A percentile compares a stretch with the other conserved stretches of the same genome.
Evolutionary conservation across 352 stramenopile species (phyloP).

Genomic region (Phytopythium helicoides): DNA sequence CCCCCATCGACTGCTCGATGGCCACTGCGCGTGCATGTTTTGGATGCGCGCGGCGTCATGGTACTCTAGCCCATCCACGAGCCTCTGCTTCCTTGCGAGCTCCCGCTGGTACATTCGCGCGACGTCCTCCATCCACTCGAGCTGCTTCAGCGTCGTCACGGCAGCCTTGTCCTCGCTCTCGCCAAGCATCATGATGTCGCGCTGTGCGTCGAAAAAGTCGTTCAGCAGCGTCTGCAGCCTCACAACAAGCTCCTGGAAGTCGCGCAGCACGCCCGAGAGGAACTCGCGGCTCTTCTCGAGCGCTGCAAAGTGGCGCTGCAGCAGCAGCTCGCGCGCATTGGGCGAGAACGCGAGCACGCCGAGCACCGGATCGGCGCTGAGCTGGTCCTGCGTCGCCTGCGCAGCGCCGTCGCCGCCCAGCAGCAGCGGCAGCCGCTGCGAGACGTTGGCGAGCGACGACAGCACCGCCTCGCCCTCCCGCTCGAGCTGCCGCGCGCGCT

Average conservation of each 20-base stretch:
- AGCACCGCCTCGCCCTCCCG: constrained; percentile 60
- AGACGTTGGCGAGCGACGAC: constrained; percentile 68
- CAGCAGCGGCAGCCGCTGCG: constrained; percentile 49
- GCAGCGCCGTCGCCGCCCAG: not conserved
- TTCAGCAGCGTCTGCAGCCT: constrained; percentile 36
- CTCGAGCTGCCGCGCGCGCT: constrained; percentile 50
- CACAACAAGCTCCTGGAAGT: constrained; percentile 43
- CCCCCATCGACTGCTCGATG: constrained; percentile 24
- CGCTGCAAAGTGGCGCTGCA: constrained; percentile 63
- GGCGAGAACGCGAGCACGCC: constrained; percentile 44
- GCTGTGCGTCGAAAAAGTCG: constrained; percentile 23
- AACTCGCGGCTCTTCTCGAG: constrained; percentile 67
- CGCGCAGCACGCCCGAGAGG: constrained; percentile 45
- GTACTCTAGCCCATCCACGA: constrained; percentile 58
- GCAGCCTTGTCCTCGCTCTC: constrained; percentile 15
- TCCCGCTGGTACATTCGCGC: constrained; percentile 66
- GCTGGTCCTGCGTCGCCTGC: not conserved
- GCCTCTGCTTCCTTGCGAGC: constrained; percentile 45
- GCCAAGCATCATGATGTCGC: constrained; percentile 11
- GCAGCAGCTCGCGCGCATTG: constrained; percentile 36
- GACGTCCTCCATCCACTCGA: constrained; percentile 81
- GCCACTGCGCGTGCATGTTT: constrained; percentile 43
- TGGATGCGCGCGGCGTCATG: constrained; percentile 34
- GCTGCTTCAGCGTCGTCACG: constrained; percentile 23
- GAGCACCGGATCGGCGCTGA: constrained; percentile 14